These are phyloP conservation scores for Cladophialophora bantiana DNA, from an alignment of 2,329 filamentous ascomycete genomes.

Conservation along the genomic window DNA sequence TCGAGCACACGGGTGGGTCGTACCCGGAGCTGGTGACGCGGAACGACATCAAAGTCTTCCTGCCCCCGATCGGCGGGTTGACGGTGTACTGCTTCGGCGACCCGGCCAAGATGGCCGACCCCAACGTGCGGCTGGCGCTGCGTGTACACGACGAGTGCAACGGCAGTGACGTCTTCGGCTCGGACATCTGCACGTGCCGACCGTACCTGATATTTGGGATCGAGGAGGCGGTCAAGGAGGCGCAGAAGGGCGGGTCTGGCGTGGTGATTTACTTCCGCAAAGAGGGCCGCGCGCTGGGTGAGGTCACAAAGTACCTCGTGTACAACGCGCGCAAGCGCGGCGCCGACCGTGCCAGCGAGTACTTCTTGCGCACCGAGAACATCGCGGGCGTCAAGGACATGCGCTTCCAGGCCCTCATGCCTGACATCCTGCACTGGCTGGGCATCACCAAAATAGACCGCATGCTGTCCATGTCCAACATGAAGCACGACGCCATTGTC, in stretches of 20 bases:
- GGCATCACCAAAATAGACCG: slow-evolving; percentile 98
- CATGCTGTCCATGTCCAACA: slow-evolving; percentile 98
- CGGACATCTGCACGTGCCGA: slow-evolving; percentile 91
- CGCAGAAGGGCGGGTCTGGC: slow-evolving; percentile 89
- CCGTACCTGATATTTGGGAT: slow-evolving; percentile 97
- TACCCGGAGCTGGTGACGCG: slow-evolving; percentile 97
- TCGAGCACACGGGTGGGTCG: slow-evolving; percentile 94
- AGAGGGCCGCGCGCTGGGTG: slow-evolving; percentile 90
- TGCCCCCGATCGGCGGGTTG: slow-evolving; percentile 92
- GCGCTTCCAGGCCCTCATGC: slow-evolving; percentile 98
- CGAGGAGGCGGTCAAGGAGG: slow-evolving; percentile 95
- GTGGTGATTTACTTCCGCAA: slow-evolving; percentile 99
- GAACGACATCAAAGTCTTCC: slow-evolving; percentile 91
- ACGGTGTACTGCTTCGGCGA: slow-evolving; percentile 98
- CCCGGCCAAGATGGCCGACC: slow-evolving; percentile 90
- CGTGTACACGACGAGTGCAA: slow-evolving; percentile 92
- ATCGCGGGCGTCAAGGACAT: slow-evolving; percentile 96
- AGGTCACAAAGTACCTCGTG: slow-evolving; percentile 89
- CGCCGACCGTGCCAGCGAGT: slow-evolving; percentile 74
- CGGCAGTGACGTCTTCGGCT: slow-evolving; percentile 95
- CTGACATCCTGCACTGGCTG: slow-evolving; percentile 96
- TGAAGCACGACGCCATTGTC: slow-evolving; percentile 62
- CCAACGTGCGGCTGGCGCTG: slow-evolving; percentile 78
- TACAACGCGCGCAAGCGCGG: slow-evolving; percentile 58
- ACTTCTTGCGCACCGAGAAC: slow-evolving; percentile 97